Evolutionary conservation across 1,284 basidiomycete genomes (phyloP).

Genomic region (Volvariella volvacea): DNA sequence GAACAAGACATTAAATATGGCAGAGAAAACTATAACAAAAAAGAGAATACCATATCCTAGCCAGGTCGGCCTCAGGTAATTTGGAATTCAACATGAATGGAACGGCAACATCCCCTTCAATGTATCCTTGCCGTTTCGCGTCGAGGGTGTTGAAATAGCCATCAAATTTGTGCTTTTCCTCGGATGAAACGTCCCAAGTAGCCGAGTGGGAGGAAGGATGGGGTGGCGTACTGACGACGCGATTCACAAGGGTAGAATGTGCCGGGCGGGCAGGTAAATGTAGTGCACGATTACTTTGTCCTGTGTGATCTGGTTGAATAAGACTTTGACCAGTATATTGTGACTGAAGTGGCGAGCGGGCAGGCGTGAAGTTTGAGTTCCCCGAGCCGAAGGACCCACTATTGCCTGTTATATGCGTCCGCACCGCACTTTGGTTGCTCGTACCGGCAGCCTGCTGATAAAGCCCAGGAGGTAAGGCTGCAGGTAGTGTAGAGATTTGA

Average conservation of each 20-base stretch:
- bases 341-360: slow-evolving; percentile 36
- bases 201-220: too few relatives aligned
- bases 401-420: slow-evolving; percentile 53
- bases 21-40: background rate
- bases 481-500: slow-evolving; percentile 69
- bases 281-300: slow-evolving; percentile 24
- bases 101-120: slow-evolving; percentile 92
- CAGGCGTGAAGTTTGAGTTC: slow-evolving; percentile 28
- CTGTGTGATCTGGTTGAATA: slow-evolving; percentile 34
- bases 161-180: slow-evolving; percentile 81
- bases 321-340: slow-evolving; percentile 58
- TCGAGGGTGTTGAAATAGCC: slow-evolving; percentile 84
- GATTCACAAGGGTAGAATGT: slow-evolving; percentile 17
- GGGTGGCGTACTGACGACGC: slow-evolving; percentile 19
- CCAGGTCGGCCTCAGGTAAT: slow-evolving; percentile 78
- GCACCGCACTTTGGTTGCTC: slow-evolving; percentile 23
- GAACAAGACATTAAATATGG: slow-evolving; percentile 9
- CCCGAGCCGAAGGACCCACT: slow-evolving; percentile 53
- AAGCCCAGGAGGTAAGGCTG: slow-evolving; percentile 78
- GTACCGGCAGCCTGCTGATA: slow-evolving; percentile 75
- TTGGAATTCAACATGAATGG: slow-evolving; percentile 95
- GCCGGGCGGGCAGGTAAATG: slow-evolving; percentile 39
- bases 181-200: slow-evolving; percentile 81
- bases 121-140: slow-evolving; percentile 66
- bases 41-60: slow-evolving; percentile 75